Base-by-base conservation (phyloP, 2,329 filamentous ascomycete genomes). In the Bipolaris cookei region DNA sequence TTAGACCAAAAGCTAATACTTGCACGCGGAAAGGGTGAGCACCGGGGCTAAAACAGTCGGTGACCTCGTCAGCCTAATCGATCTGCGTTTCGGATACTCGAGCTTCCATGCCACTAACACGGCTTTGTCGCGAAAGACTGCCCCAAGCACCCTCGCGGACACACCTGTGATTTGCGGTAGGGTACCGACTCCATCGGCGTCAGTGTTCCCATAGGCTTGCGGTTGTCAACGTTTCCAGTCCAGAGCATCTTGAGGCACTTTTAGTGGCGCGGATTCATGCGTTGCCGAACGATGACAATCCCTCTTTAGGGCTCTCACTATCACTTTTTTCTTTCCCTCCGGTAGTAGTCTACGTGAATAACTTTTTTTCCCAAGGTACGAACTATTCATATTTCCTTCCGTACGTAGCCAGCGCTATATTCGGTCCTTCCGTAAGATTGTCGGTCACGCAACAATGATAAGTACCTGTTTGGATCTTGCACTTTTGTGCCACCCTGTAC, bases 401-500 rank as follows among this genome's bases (percentile, higher is more conserved):
- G 16, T 28, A 30, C 10, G 3, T 37, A 20, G 16, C 4, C 1
- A 38, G 3, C n/a, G 16, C 30, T 30, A 11, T 38, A 44, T 18
- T 57, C 44, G 54, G 50, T 32, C 54, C 44, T 35, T 43, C 14
- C 25, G 2, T 34, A 21, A 48, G n/a, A 47, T 23, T 42, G n/a
- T 54, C 28, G 28, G 28, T 30, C 28, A 43, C 58, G 39, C 43
- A 51, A 50, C 13, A 14, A 65, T 73, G 70, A 66, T 70, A 54
- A 66, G 43, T 41, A 66, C 67, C 2, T 72, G 65, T 62, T 56
- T 73, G 35, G 70, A 74, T 56, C 51, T 73, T 53, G 72, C 66
- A 39, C 69, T 75, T 8, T 45, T 73, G 51, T 73, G 67, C 61
- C 70, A 71, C 51, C 70, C 72, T 0, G 56, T 74, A 3, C 47